These are phyloP conservation scores for Ailanthus altissimus DNA, from an alignment of 345 rosid genomes.

Conservation along the genomic window DNA sequence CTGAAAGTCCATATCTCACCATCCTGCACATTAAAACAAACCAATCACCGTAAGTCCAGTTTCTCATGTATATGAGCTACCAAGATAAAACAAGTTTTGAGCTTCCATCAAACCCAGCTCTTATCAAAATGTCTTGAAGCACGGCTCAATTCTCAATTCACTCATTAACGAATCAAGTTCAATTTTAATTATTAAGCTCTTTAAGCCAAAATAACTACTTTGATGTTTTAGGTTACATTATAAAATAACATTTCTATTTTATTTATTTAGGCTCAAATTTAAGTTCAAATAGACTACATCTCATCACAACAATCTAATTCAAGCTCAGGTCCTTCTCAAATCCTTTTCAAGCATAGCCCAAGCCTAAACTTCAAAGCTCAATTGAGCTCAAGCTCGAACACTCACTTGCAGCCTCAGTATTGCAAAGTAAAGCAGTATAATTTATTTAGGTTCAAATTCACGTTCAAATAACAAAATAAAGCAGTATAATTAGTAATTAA, in stretches of 20 bases:
- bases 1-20: constrained; percentile 97
- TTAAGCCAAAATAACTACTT: no score
- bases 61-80: no score
- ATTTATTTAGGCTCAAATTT: background rate
- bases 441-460: no score
- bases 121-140: background rate
- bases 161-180: background rate
- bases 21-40: constrained; percentile 49
- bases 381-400: background rate
- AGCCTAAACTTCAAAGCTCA: background rate
- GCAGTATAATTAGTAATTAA: no score
- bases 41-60: background rate
- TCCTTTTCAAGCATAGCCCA: background rate
- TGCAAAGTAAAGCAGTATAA: background rate
- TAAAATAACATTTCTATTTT: background rate
- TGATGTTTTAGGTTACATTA: background rate
- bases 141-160: background rate
- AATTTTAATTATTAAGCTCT: background rate
- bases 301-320: background rate
- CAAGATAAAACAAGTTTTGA: background rate
- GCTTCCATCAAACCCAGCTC: background rate
- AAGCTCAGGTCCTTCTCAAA: background rate
- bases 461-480: no score
- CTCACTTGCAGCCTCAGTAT: background rate
- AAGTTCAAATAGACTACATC: background rate